Evolutionary conservation across 805 yeast species (phyloP).

Genomic region (Candida cerambycidarum): DNA sequence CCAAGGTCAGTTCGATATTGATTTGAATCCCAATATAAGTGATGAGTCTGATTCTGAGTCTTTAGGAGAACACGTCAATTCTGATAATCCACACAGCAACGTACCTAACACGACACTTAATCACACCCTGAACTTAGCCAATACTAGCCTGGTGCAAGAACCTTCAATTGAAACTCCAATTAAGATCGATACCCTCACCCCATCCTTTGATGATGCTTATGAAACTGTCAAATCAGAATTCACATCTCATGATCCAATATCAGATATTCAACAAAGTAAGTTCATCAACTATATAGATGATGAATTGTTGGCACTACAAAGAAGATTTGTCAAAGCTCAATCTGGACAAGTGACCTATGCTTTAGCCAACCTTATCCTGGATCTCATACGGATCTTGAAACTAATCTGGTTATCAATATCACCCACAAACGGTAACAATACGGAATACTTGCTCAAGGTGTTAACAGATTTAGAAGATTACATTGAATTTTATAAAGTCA

Average conservation of each 20-base stretch:
- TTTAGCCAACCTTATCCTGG: slow-evolving; percentile 24
- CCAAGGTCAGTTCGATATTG: slow-evolving; percentile 27
- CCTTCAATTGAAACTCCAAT: slow-evolving; percentile 18
- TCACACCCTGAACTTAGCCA: too few species aligned
- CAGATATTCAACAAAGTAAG: slow-evolving; percentile 35
- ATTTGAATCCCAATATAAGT: slow-evolving; percentile 41
- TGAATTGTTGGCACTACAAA: slow-evolving; percentile 31
- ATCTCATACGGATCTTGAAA: slow-evolving; percentile 26
- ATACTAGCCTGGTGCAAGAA: too few species aligned
- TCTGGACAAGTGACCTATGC: slow-evolving; percentile 26
- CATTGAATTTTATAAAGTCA: slow-evolving; percentile 25
- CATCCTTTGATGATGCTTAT: slow-evolving; percentile 32
- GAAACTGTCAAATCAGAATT: slow-evolving; percentile 12
- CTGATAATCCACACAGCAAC: too few species aligned
- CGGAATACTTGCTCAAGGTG: slow-evolving; percentile 35
- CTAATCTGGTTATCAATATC: slow-evolving; percentile 35
- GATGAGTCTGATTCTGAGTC: slow-evolving; percentile 25
- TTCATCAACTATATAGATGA: slow-evolving; percentile 37
- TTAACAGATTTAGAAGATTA: slow-evolving; percentile 42
- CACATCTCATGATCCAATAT: slow-evolving; percentile 7
- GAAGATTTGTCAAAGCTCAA: slow-evolving; percentile 37
- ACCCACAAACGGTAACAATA: slow-evolving; percentile 30
- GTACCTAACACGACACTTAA: too few species aligned
- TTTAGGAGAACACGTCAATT: too few species aligned
- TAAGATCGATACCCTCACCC: slow-evolving; percentile 17